These are phyloP conservation scores for Stagonosporopsis chrysanthemi DNA, from an alignment of 2,329 filamentous ascomycete species.

Conservation along the genomic window DNA sequence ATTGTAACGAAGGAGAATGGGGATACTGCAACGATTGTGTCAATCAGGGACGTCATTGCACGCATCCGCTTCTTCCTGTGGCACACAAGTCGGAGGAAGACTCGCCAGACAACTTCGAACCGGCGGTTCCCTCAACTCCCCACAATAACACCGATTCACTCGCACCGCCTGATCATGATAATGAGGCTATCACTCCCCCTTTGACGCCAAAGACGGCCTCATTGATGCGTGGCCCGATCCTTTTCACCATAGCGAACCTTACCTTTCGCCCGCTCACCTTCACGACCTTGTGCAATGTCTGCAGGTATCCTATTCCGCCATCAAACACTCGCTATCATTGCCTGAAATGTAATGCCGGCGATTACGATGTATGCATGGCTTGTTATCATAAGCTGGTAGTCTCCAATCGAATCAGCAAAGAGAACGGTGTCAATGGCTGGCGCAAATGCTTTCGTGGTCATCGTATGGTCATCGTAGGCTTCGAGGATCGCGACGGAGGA, in stretches of 20 bases:
- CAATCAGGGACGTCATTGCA: constrained; percentile 80
- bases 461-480: constrained; percentile 82
- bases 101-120: constrained; percentile 14
- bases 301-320: constrained; percentile 74
- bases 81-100: constrained; percentile 60
- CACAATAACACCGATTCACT: constrained; percentile 32
- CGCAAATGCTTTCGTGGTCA: constrained; percentile 81
- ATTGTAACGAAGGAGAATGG: constrained; percentile 93
- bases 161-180: constrained; percentile 35
- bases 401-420: constrained; percentile 69
- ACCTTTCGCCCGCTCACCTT: constrained; percentile 74
- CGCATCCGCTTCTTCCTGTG: constrained; percentile 80
- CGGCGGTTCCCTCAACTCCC: constrained; percentile 25
- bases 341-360: constrained; percentile 76
- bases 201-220: constrained; percentile 54
- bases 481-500: constrained; percentile 72
- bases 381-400: constrained; percentile 77
- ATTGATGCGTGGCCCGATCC: constrained; percentile 47
- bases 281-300: constrained; percentile 79
- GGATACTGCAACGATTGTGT: constrained; percentile 91
- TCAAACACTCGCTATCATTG: constrained; percentile 80
- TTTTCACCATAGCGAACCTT: constrained; percentile 44
- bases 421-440: constrained; percentile 85
- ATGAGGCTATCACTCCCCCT: constrained; percentile 45
- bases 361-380: constrained; percentile 82